phyloP scores from a whole-genome alignment of 83 land plant species.

The Picea abies region DNA sequence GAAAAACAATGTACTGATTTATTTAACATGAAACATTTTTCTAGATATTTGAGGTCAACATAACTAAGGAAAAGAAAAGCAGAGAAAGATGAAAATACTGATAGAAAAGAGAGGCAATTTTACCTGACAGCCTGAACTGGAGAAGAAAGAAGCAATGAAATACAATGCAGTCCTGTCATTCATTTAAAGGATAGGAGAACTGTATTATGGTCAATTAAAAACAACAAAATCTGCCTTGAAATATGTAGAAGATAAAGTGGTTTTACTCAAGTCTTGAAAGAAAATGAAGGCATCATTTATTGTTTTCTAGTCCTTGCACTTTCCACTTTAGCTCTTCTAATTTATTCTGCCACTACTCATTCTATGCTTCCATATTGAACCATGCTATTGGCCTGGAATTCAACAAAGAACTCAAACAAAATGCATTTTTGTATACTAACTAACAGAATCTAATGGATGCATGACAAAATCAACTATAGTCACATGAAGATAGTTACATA shows the following conservation, averaged over 20 bases:
- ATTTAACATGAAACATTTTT: neutral
- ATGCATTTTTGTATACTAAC: neutral
- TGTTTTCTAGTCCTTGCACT: neutral
- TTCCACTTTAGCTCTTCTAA: neutral
- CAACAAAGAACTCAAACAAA: neutral
- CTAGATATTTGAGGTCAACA: neutral
- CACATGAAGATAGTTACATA: too few relatives aligned
- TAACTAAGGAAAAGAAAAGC: too few relatives aligned
- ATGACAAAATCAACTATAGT: neutral
- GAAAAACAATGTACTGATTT: neutral
- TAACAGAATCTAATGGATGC: neutral
- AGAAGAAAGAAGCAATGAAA: conserved; percentile 56
- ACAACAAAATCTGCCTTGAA: neutral
- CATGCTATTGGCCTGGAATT: neutral
- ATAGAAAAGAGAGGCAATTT: conserved; percentile 4
- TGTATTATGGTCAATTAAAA: neutral
- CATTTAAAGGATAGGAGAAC: neutral
- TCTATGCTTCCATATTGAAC: neutral
- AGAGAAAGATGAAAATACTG: neutral
- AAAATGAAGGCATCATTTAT: neutral
- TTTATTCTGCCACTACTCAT: neutral
- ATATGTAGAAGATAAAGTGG: neutral
- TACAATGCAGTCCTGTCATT: conserved; percentile 42
- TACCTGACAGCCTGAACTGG: conserved; percentile 57
- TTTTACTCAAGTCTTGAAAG: neutral